phyloP scores from a whole-genome alignment of 495 filamentous ascomycete species.

The Xylaria flabelliformis region DNA sequence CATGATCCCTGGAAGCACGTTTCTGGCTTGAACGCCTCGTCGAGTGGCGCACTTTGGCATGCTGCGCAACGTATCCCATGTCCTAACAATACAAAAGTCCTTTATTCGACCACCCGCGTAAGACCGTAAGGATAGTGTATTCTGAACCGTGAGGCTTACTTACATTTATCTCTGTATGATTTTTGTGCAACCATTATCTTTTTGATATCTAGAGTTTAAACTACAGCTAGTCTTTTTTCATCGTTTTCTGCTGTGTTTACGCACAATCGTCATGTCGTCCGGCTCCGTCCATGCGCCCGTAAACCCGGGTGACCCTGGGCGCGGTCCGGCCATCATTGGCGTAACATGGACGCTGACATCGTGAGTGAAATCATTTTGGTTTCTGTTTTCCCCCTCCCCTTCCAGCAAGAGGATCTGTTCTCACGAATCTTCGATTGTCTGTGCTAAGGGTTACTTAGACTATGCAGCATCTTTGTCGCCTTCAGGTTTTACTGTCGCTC shows the following conservation, averaged over 20 bases:
- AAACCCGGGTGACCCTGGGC: not conserved
- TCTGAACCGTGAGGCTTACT: not conserved
- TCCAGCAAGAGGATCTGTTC: no score
- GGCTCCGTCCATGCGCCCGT: not conserved
- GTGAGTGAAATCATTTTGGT: no score
- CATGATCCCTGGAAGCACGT: not conserved
- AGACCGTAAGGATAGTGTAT: not conserved
- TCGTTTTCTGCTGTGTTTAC: not conserved
- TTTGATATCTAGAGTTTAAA: not conserved
- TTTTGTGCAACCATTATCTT: not conserved
- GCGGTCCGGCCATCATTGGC: not conserved
- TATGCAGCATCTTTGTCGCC: not conserved
- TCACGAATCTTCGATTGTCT: no score
- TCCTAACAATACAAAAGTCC: not conserved
- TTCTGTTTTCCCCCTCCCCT: no score
- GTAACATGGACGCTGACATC: not conserved
- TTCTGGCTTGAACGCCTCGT: not conserved
- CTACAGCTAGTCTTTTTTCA: not conserved
- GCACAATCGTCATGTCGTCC: not conserved
- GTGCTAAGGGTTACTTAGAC: not conserved
- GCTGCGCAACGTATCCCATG: not conserved
- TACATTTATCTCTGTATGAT: not conserved
- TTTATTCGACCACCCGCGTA: not conserved
- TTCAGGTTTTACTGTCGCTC: not conserved
- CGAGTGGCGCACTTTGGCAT: not conserved